Evolutionary conservation across 305 asterid genomes (phyloP).

Genomic region (Fraxinus floribunda): DNA sequence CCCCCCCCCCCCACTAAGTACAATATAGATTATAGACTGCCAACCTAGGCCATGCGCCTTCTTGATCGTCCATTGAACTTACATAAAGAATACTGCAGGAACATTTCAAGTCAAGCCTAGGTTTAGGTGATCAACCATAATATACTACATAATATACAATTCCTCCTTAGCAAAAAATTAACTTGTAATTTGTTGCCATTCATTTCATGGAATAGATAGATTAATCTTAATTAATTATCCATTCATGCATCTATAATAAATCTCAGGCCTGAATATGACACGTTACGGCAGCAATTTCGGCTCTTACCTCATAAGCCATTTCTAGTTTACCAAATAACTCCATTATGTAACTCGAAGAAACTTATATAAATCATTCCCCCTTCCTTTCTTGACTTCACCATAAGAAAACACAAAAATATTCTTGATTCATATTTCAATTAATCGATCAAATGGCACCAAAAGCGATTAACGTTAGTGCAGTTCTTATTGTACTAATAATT

Average conservation of each 20-base stretch:
- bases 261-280: slow-evolving; percentile 17
- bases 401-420: neutral
- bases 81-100: neutral
- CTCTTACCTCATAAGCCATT: slow-evolving; percentile 41
- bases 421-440: neutral
- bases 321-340: slow-evolving; percentile 42
- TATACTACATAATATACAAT: neutral
- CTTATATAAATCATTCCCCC: slow-evolving; percentile 21
- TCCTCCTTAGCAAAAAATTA: neutral
- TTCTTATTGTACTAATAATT: slow-evolving; percentile 6
- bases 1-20: too few relatives aligned
- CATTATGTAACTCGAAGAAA: neutral
- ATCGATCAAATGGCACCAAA: slow-evolving; percentile 42
- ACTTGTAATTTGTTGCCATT: neutral
- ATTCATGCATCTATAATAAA: slow-evolving; percentile 8
- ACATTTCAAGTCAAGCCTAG: neutral
- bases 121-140: neutral
- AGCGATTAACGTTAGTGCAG: slow-evolving; percentile 5
- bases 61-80: neutral
- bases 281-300: slow-evolving; percentile 32
- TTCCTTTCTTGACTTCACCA: slow-evolving; percentile 7
- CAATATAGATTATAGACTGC: neutral
- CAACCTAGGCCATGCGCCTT: neutral
- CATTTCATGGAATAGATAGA: slow-evolving; percentile 11
- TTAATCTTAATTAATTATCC: neutral